Base-by-base conservation (phyloP, 2,329 filamentous ascomycete genomes). In the Fusarium globosum region DNA sequence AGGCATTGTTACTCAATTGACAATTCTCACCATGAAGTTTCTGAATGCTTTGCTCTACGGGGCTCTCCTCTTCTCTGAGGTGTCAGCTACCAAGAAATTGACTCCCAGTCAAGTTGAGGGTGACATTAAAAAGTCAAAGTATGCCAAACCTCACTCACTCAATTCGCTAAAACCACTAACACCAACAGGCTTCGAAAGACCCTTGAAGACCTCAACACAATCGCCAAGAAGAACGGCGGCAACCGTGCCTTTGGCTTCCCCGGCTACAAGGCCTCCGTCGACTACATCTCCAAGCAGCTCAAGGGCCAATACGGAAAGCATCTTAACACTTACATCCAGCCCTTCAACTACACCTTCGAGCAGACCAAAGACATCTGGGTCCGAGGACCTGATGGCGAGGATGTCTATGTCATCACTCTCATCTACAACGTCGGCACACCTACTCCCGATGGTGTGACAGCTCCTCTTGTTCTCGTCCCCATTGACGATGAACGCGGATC, bases 231-330 rank as follows among this genome's bases (percentile, higher is more conserved):
- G 58, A 87, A 91, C 74, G 88, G 87, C 43, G 89, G 88, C 21
- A 90, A 90, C 79, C 85, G 89, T 57, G 89, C 89, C 10, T 90
- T 89, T 65, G 89, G 89, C 20, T 81, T 87, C 15, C 87, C 88
- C 2, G 89, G 89, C 20, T 91, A 86, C 82, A 84, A 85, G 57
- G 89, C 88, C 4, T 90, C 88, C 1, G 80, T 88, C 23, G 87
- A 91, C 73, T 91, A 87, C 75, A 81, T 91, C 64, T 82, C 88
- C 10, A 85, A 86, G 60, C 85, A 86, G 18, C 79, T 82, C 18
- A 72, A 80, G 67, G 81, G 73, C 38, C 81, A 82, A 28, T 84
- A 85, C 68, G 77, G 77, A 61, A 80, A 83, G 56, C 76, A 85
- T 53, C 80, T 87, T 49, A 81, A 87, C 71, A 87, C 84, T 18